Evolutionary conservation across 768 basidiomycete species (phyloP).

Genomic region (Phanerodontia chrysosporium): DNA sequence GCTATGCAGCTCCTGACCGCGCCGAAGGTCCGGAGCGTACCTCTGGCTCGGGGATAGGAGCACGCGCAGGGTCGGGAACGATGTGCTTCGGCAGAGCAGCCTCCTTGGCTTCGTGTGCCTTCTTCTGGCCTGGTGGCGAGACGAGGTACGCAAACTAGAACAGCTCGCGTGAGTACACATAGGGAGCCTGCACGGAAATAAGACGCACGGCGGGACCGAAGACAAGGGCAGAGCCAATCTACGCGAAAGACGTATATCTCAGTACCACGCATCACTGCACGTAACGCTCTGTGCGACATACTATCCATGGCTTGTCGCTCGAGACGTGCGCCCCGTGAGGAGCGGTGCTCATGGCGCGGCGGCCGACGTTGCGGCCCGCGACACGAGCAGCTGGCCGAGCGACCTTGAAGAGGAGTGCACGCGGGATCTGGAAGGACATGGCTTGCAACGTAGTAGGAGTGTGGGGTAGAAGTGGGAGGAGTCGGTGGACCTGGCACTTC

Average conservation of each 20-base stretch:
- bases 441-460: neutral
- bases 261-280: neutral
- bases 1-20: neutral
- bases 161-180: neutral
- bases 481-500: neutral
- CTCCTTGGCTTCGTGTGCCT: constrained; percentile 7
- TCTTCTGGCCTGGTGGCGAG: neutral
- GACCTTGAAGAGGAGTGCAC: constrained; percentile 13
- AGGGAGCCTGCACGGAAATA: neutral
- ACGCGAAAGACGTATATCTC: neutral
- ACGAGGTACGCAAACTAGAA: constrained; percentile 8
- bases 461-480: neutral
- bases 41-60: constrained; percentile 3
- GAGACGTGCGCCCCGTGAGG: neutral
- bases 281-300: neutral
- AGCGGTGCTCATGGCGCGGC: constrained; percentile 19
- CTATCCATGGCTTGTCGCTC: constrained; percentile 24
- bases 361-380: constrained; percentile 10
- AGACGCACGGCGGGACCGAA: constrained; percentile 21
- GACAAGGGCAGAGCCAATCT: constrained; percentile 24
- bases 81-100: neutral
- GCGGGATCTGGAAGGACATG: constrained; percentile 22
- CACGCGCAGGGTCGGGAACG: constrained; percentile 1
- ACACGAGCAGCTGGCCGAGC: constrained; percentile 16
- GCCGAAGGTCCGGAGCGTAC: neutral